A percentile compares a stretch with the other conserved stretches of the same genome.
Conservation (phyloP, 768 basidiomycete genomes). For the Paxillus ammoniavirescens region DNA sequence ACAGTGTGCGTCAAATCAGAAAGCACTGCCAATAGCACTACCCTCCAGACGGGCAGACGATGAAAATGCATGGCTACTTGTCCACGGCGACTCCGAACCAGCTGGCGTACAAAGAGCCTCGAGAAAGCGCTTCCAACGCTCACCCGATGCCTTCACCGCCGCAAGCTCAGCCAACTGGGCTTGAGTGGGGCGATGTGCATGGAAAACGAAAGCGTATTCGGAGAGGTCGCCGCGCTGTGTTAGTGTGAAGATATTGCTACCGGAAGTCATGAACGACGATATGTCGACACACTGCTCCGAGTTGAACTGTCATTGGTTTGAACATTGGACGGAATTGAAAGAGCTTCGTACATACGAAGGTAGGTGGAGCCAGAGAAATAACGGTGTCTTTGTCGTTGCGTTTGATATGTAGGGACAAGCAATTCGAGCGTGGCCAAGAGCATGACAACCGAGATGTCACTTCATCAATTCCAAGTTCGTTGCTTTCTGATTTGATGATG, state of each 20-base stretch:
- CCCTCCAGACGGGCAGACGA: background rate
- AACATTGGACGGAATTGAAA: background rate
- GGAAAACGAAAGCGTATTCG: slow-evolving; percentile 44
- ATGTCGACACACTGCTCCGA: slow-evolving; percentile 52
- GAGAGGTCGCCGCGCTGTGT: slow-evolving; percentile 43
- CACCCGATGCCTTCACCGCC: slow-evolving; percentile 7
- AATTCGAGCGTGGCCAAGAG: slow-evolving; percentile 42
- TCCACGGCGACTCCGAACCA: background rate
- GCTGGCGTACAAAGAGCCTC: slow-evolving; percentile 12
- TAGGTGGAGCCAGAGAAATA: slow-evolving; percentile 28
- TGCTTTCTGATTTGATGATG: slow-evolving; percentile 12
- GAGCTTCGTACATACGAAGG: slow-evolving; percentile 33
- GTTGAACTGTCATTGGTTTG: slow-evolving; percentile 34
- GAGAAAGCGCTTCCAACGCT: slow-evolving; percentile 22
- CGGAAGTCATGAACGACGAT: slow-evolving; percentile 41
- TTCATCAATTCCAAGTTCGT: slow-evolving; percentile 13
- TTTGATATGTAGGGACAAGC: slow-evolving; percentile 14
- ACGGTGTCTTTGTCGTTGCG: slow-evolving; percentile 4
- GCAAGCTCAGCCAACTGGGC: slow-evolving; percentile 37
- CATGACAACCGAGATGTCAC: slow-evolving; percentile 30
- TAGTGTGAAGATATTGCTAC: slow-evolving; percentile 44
- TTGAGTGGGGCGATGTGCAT: slow-evolving; percentile 48
- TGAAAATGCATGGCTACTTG: background rate
- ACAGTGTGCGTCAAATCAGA: no score
- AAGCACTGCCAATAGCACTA: background rate